Percentiles rank a stretch among this genome's conserved stretches.
Evolutionary conservation across 2,329 filamentous ascomycete species (phyloP).

Genomic region (Botrytis galanthina): DNA sequence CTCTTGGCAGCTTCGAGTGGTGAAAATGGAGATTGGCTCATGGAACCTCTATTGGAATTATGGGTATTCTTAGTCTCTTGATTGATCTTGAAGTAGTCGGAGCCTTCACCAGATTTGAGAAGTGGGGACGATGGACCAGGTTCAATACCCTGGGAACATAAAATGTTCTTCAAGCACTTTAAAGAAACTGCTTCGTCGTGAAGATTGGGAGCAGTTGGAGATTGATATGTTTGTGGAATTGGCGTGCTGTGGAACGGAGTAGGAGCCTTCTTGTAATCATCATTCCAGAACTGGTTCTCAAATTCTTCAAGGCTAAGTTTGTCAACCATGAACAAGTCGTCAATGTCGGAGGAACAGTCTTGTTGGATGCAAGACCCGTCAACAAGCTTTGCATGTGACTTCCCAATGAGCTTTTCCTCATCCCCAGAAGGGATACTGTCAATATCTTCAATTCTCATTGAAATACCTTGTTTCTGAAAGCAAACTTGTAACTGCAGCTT

Average conservation of each 20-base stretch:
- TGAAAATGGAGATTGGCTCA: not conserved
- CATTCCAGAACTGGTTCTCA: conserved; percentile 3
- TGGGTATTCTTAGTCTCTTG: not conserved
- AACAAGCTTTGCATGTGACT: conserved; percentile 9
- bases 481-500: conserved; percentile 17
- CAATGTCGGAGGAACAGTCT: not conserved
- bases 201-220: not conserved
- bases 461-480: conserved; percentile 20
- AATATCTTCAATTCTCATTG: conserved; percentile 20
- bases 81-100: not conserved
- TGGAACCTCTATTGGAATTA: not conserved
- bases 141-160: not conserved
- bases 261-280: not conserved
- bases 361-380: conserved; percentile 10
- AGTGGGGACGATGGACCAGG: not conserved
- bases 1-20: not conserved
- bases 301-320: conserved; percentile 12
- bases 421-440: not conserved
- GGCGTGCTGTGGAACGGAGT: not conserved
- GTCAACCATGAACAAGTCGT: conserved; percentile 14
- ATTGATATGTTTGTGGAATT: not conserved
- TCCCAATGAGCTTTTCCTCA: conserved; percentile 12
- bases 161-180: not conserved
- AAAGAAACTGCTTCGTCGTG: not conserved
- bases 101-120: not conserved